Evolutionary conservation across 2,329 filamentous ascomycete species (phyloP), one percentile per base, ranked within the genome.

Genomic region (Hypoxylon sp.): DNA sequence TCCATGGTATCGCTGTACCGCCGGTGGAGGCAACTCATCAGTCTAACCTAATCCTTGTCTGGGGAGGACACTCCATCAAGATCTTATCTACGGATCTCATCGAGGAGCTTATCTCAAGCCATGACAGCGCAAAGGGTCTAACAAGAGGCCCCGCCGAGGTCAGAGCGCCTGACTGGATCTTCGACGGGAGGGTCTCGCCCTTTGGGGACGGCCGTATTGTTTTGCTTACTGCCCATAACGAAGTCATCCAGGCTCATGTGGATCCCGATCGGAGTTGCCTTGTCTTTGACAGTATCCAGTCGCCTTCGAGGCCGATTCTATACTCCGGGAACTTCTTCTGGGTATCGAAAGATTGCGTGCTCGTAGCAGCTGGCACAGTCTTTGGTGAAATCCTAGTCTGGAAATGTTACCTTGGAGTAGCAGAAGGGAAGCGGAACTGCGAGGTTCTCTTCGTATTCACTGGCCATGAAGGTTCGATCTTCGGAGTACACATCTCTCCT

Each of bases 341-440:
- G 85, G 78, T 89, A 6, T 83, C 84, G 5, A 57, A 78, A 5
- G 81, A 83, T 46, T 82, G 83, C 54, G 82, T 97, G 47, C 84
- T 97, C 19, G 87, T 97, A 53, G 93, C 93, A 5, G 92, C 92
- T 2, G 96, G 96, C 0, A 98, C 96, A 0, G 94, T 95, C 0
- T 98, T 98, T 78, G 96, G 96, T 2, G 94, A 98, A 77, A 91
- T 99, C 32, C 84, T 97, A 37, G 87, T 97, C 14, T 98, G 96
- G 96, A 92, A 90, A 69, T 94, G 88, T 71, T 79, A 81, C 48
- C 71, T 84, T n/a, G 67, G 30, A 19, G 32, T 41, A 14, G 50
- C 67, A 41, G 41, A 47, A 29, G 25, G 50, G 12, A 23, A 60
- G 2, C 48, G 65, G 30, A 62, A 61, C 16, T 79, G 79, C 39